Percentiles rank a stretch among this genome's conserved stretches.
phyloP scores from a whole-genome alignment of 306 rosid genomes.

The Neltuma alba region DNA sequence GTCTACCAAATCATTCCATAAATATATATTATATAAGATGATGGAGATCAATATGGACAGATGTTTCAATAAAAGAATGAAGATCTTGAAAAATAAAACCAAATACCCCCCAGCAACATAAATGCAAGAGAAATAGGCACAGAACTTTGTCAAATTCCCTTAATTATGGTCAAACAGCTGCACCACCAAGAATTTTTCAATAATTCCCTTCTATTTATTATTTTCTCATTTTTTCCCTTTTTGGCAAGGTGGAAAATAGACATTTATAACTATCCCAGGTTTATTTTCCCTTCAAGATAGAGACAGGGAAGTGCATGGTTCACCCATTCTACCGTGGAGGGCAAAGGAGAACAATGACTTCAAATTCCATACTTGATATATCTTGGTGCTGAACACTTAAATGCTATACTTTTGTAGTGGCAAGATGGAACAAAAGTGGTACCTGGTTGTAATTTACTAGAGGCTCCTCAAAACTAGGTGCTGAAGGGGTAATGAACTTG shows the following conservation, averaged over 20 bases:
- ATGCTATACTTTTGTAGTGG: background rate
- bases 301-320: slow-evolving; percentile 1
- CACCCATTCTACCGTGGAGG: background rate
- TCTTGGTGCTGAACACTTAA: background rate
- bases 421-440: slow-evolving; percentile 17
- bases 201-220: background rate
- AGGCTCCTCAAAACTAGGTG: slow-evolving; percentile 95
- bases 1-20: background rate
- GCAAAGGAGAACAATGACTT: background rate
- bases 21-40: background rate
- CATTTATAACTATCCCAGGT: background rate
- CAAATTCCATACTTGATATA: slow-evolving; percentile 20
- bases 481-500: slow-evolving; percentile 96
- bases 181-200: background rate
- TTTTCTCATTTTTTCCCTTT: background rate
- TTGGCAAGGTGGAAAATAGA: background rate
- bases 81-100: background rate
- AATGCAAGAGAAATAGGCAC: background rate
- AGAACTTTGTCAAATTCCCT: background rate
- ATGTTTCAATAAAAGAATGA: background rate
- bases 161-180: background rate
- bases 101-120: background rate
- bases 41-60: background rate
- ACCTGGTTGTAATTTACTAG: slow-evolving; percentile 96
- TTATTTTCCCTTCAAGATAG: slow-evolving; percentile 18